Evolutionary conservation across 1,139 yeast genomes (phyloP), one percentile per base, ranked within the genome.

Genomic region (Pichia sp.): DNA sequence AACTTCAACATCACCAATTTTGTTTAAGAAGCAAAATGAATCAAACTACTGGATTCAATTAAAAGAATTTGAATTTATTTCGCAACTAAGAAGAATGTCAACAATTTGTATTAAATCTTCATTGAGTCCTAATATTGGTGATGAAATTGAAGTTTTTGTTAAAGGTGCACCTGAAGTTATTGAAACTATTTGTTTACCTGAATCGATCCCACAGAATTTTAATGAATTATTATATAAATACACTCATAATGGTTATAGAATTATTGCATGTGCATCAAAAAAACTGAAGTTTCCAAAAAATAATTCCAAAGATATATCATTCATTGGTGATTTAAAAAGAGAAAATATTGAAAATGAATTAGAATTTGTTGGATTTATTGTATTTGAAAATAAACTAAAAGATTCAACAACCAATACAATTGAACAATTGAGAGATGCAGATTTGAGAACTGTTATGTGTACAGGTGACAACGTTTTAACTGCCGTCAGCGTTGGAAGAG

Each of bases 161-260:
- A 93, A 93, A 66, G 99, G 99, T 49, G 99, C 99, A 0, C 99
- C 99, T 0, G 99, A 93, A 67, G 88, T 91, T n/a, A 87, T 93
- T 77, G 73, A 77, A 39, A 86, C 83, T 31, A 81, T 93, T 42
- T 93, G 99, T 69, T 71, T 72, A 19, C 79, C 82, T 2, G 80
- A 78, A 25, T 72, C 91, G 0, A 69, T 95, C 45, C 99, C 99
- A 0, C 65, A 68, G 1, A 80, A 90, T 63, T 95, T 80, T 66
- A 85, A 85, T 29, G 87, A 85, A 44, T 66, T 87, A 27, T 73
- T 95, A 43, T 85, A 88, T 62, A 77, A 83, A 54, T 95, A 93
- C 66, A 93, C 99, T 0, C 97, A 90, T 65, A 81, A 83, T 50
- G 99, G 99, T 0, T 90, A 83, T 65, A 81, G 99, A 66, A 97